Conservation (phyloP, 2,329 filamentous ascomycete genomes). For the Podosphaera leucotricha region DNA sequence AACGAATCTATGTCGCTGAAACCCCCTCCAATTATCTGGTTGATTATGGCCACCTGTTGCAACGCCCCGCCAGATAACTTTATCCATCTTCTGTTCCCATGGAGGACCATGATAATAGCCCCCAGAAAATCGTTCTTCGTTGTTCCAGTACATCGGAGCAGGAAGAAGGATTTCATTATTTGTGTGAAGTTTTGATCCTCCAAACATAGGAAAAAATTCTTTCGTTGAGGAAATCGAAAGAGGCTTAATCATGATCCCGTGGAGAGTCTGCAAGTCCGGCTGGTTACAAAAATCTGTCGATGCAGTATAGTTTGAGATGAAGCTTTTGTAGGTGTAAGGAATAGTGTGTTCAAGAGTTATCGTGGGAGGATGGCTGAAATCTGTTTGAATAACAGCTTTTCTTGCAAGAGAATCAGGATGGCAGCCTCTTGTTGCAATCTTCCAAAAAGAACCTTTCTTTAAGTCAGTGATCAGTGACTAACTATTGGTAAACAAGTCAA, state of each 20-base stretch:
- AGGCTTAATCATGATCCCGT: slow-evolving; percentile 30
- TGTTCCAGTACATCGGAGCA: slow-evolving; percentile 37
- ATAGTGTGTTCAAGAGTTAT: slow-evolving; percentile 25
- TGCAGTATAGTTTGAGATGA: slow-evolving; percentile 24
- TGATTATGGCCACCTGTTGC: slow-evolving; percentile 32
- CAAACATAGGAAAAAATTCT: slow-evolving; percentile 34
- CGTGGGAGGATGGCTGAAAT: slow-evolving; percentile 24
- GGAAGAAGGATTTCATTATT: slow-evolving; percentile 43
- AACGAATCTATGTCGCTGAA: slow-evolving; percentile 33
- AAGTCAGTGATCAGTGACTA: slow-evolving; percentile 26
- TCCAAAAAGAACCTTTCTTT: slow-evolving; percentile 29
- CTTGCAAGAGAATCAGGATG: slow-evolving; percentile 37
- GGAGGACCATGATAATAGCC: slow-evolving; percentile 28
- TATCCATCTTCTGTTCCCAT: slow-evolving; percentile 32
- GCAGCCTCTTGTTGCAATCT: slow-evolving; percentile 34
- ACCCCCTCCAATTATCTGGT: slow-evolving; percentile 27
- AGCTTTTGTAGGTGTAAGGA: slow-evolving; percentile 16
- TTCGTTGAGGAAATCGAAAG: slow-evolving; percentile 26
- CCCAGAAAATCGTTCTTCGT: slow-evolving; percentile 35
- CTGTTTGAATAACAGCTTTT: slow-evolving; percentile 19
- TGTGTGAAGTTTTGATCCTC: slow-evolving; percentile 34
- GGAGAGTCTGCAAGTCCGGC: slow-evolving; percentile 29
- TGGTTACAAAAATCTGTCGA: slow-evolving; percentile 22
- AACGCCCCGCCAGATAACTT: slow-evolving; percentile 39
- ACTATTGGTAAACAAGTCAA: background rate